phyloP scores from a whole-genome alignment of 1,139 yeast genomes.

The Scheffersomyces lignicola region DNA sequence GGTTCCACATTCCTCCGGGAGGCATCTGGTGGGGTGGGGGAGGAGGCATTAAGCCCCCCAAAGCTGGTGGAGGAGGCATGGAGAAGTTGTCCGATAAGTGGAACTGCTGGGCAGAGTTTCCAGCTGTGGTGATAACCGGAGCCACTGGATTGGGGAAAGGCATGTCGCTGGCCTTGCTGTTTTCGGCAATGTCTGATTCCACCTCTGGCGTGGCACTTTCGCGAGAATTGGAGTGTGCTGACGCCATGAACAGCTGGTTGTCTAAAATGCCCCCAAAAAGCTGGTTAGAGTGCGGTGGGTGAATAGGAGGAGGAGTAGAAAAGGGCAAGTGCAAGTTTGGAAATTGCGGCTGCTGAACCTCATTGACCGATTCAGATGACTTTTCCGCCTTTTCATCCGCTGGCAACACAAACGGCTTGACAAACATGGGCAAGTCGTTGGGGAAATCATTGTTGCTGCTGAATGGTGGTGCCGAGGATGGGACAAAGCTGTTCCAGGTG shows the following conservation, averaged over 20 bases:
- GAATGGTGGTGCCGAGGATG: constrained; percentile 41
- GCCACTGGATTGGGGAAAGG: constrained; percentile 9
- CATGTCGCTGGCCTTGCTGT: neutral
- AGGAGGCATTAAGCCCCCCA: constrained; percentile 7
- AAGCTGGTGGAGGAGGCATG: constrained; percentile 5
- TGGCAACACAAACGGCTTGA: constrained; percentile 39
- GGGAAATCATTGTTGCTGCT: constrained; percentile 12
- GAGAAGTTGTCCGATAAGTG: constrained; percentile 1
- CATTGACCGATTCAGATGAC: no score
- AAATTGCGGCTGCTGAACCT: constrained; percentile 7
- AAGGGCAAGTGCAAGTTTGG: constrained; percentile 22
- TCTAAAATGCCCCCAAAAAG: constrained; percentile 26
- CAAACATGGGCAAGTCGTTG: constrained; percentile 18
- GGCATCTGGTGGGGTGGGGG: constrained; percentile 6
- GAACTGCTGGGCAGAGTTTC: constrained; percentile 6
- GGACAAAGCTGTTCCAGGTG: constrained; percentile 34
- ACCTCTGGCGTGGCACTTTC: constrained; percentile 5
- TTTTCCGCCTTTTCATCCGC: constrained; percentile 20
- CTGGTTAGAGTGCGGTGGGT: constrained; percentile 7
- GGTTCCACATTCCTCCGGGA: constrained; percentile 13
- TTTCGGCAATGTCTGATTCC: neutral
- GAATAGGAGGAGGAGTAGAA: constrained; percentile 26
- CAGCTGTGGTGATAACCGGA: constrained; percentile 10
- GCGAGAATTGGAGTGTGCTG: constrained; percentile 4
- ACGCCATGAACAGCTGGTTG: constrained; percentile 1